Evolutionary conservation across 2,329 filamentous ascomycete species (phyloP), one percentile per base, ranked within the genome.

Genomic region (Fusarium chuoi): DNA sequence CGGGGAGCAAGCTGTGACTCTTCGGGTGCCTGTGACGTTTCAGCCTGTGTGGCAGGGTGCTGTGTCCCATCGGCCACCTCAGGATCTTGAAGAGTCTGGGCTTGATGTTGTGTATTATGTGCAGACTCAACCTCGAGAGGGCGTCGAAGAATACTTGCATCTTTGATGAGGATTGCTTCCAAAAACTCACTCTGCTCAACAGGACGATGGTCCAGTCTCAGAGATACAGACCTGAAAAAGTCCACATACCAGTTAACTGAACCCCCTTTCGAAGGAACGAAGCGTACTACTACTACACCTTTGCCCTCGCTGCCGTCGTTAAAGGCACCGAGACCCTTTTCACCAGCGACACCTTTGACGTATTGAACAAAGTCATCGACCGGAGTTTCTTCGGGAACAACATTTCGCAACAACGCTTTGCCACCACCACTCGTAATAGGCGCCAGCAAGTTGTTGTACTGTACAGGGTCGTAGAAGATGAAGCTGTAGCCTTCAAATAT

Each of bases 171-270:
- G 51, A 99, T 96, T 3, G 93, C 93, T 81, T 98, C 94, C 5
- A 99, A 87, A 71, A 99, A 97, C 77, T 98, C 95, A 65, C 93
- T 95, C 79, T 98, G 95, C 75, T 96, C 91, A 60, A 98, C 92
- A 6, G 95, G 91, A 8, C 94, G 90, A 80, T 97, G 95, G 69
- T 95, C 92, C 18, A 97, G 87, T 51, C 90, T 86, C 26, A 92
- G 81, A 5, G 95, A 93, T 22, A 97, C 89, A 13, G 90, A 84
- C 10, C 87, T 91, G 73, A 92, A 88, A 75, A 97, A 91, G 5
- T 90, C 84, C 22, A 88, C 86, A 68, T 90, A 94, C 94, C 94
- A 97, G 15, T 88, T 85, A 62, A 86, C 78, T 44, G 86, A 78
- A 36, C 87, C 83, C 17, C 87, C 84, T 77, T 91, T 88, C 48